Conservation (phyloP, 495 filamentous ascomycete genomes). For the Penicillium paxilli region DNA sequence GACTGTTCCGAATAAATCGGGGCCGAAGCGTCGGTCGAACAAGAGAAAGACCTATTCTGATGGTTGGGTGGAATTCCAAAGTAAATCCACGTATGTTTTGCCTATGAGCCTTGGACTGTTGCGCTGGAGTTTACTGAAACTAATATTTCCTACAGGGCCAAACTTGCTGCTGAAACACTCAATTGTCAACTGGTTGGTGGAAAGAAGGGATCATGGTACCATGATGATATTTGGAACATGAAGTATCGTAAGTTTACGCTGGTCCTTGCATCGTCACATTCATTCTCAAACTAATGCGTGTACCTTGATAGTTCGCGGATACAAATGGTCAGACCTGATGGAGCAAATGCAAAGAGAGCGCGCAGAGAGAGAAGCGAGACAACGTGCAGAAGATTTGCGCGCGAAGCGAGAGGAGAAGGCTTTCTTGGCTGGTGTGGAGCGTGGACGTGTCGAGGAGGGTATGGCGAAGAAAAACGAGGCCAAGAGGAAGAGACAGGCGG, state of each 20-base stretch:
- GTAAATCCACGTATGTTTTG: slow-evolving; percentile 77
- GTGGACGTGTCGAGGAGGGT: slow-evolving; percentile 72
- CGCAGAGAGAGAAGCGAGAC: slow-evolving; percentile 73
- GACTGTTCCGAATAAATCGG: slow-evolving; percentile 64
- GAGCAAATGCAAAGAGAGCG: slow-evolving; percentile 77
- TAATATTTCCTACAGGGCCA: slow-evolving; percentile 51
- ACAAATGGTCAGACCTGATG: slow-evolving; percentile 69
- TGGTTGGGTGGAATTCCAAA: slow-evolving; percentile 91
- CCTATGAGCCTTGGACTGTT: slow-evolving; percentile 77
- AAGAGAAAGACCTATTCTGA: slow-evolving; percentile 86
- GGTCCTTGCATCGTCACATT: background rate
- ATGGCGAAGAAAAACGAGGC: slow-evolving; percentile 65
- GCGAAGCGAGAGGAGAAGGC: slow-evolving; percentile 80
- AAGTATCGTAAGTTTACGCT: slow-evolving; percentile 53
- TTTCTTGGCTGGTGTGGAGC: slow-evolving; percentile 80
- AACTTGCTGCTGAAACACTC: slow-evolving; percentile 41
- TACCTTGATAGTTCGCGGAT: slow-evolving; percentile 27
- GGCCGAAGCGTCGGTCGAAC: slow-evolving; percentile 69
- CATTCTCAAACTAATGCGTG: background rate
- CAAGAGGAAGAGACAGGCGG: slow-evolving; percentile 49
- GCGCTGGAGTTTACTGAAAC: slow-evolving; percentile 36
- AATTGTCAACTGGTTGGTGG: background rate
- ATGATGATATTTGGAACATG: slow-evolving; percentile 89
- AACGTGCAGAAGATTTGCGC: slow-evolving; percentile 77
- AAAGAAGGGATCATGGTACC: slow-evolving; percentile 69